Conservation (phyloP, 192 early-diverging fungal species). For the Podila minutissima region DNA sequence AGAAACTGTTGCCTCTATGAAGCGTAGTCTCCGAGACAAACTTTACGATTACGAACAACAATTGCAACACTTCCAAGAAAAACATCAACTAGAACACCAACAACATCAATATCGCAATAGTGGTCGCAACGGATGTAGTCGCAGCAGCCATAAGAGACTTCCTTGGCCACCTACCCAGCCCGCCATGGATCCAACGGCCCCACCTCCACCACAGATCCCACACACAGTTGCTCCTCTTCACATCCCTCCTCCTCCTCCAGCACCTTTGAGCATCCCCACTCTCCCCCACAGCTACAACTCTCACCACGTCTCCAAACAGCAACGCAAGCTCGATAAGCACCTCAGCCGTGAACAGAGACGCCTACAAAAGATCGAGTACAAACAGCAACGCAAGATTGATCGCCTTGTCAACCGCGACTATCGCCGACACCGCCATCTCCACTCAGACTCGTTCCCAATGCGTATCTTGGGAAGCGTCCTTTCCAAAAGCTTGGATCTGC, state of each 20-base stretch:
- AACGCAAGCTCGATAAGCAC: neutral
- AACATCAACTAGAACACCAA: neutral
- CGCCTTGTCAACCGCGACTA: neutral
- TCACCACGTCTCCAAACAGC: neutral
- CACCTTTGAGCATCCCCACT: neutral
- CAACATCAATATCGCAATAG: neutral
- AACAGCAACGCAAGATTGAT: neutral
- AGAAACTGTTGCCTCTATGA: neutral
- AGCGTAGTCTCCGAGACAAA: neutral
- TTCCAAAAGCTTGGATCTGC: neutral
- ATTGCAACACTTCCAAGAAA: neutral
- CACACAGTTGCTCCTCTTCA: neutral
- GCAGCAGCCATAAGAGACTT: neutral
- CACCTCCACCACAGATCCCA: neutral
- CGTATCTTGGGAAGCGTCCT: neutral
- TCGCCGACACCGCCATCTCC: neutral
- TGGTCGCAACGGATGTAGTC: neutral
- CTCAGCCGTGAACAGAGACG: neutral
- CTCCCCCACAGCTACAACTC: neutral
- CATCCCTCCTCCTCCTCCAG: neutral
- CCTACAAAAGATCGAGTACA: neutral
- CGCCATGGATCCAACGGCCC: neutral
- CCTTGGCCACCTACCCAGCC: neutral
- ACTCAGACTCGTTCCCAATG: neutral
- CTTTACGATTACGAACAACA: neutral